A percentile compares a stretch with the other conserved stretches of the same genome.
These are phyloP conservation scores for Aegilops tauschii DNA, from an alignment of 176 grass and related monocot species.

Conservation along the genomic window DNA sequence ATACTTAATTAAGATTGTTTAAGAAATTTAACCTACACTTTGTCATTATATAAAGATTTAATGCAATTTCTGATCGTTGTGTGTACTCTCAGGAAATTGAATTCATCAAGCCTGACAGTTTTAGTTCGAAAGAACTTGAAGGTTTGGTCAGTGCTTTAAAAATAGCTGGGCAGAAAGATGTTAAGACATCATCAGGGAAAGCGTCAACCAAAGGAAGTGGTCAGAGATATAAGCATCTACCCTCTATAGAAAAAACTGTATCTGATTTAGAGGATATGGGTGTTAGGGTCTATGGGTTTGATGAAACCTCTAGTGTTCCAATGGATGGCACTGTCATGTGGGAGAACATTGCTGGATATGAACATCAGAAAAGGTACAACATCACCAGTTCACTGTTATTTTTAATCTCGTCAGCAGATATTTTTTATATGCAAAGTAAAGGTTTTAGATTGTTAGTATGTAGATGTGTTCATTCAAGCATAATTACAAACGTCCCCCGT, in stretches of 20 bases:
- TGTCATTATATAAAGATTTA: background rate
- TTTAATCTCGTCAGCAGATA: background rate
- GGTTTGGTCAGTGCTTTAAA: constrained; percentile 67
- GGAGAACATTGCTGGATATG: constrained; percentile 93
- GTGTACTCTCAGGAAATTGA: constrained; percentile 62
- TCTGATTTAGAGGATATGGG: constrained; percentile 94
- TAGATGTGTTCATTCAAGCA: background rate
- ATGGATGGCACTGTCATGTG: constrained; percentile 76
- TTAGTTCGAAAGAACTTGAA: constrained; percentile 78
- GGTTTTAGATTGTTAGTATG: constrained; percentile 1
- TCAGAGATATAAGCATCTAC: constrained; percentile 48
- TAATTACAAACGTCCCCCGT: background rate
- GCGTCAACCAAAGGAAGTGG: constrained; percentile 45
- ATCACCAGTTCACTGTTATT: background rate
- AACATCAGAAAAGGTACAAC: constrained; percentile 77
- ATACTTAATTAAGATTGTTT: background rate
- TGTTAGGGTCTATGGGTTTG: constrained; percentile 81
- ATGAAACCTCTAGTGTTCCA: constrained; percentile 73
- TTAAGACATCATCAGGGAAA: constrained; percentile 49
- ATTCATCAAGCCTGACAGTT: constrained; percentile 70
- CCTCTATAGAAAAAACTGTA: constrained; percentile 65
- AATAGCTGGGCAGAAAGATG: constrained; percentile 60
- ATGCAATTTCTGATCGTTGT: background rate
- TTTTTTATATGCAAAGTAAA: background rate
- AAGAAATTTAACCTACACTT: constrained; percentile 9